phyloP scores from a whole-genome alignment of 805 yeast species.

The Spathaspora sp. region DNA sequence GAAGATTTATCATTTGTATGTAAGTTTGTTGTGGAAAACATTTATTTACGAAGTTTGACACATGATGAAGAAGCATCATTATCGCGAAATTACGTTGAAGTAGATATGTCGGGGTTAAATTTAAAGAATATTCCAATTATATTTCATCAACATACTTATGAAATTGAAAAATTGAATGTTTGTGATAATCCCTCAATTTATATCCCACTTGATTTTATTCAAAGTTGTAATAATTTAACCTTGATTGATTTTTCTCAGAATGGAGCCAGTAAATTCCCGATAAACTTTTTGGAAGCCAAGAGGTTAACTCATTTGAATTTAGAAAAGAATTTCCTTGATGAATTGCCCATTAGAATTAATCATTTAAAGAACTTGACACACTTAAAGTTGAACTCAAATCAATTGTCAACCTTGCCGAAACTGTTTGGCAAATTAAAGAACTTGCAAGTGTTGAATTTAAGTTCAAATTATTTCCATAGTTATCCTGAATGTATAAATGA shows the following conservation, averaged over 20 bases:
- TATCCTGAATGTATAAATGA: slow-evolving; percentile 67
- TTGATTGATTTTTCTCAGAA: slow-evolving; percentile 67
- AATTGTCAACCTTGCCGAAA: slow-evolving; percentile 58
- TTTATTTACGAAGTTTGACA: slow-evolving; percentile 55
- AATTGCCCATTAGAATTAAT: slow-evolving; percentile 55
- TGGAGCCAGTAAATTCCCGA: slow-evolving; percentile 72
- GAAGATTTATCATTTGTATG: slow-evolving; percentile 81
- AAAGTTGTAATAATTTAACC: slow-evolving; percentile 68
- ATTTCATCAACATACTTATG: slow-evolving; percentile 74
- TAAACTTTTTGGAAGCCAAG: slow-evolving; percentile 65
- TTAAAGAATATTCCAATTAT: slow-evolving; percentile 82
- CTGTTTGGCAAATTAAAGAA: slow-evolving; percentile 53
- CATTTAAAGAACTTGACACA: slow-evolving; percentile 51
- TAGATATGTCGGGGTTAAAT: slow-evolving; percentile 67
- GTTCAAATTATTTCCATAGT: slow-evolving; percentile 66
- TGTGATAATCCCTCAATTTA: slow-evolving; percentile 84
- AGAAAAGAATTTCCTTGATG: slow-evolving; percentile 72
- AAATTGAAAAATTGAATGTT: slow-evolving; percentile 76
- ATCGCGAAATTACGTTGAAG: slow-evolving; percentile 65
- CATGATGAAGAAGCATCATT: slow-evolving; percentile 70
- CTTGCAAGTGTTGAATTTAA: slow-evolving; percentile 62
- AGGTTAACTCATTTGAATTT: slow-evolving; percentile 65
- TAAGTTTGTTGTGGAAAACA: slow-evolving; percentile 70
- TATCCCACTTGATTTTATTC: slow-evolving; percentile 81
- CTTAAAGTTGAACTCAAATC: slow-evolving; percentile 72